phyloP scores from a whole-genome alignment of 116 monocot species.

The Iris pallida region DNA sequence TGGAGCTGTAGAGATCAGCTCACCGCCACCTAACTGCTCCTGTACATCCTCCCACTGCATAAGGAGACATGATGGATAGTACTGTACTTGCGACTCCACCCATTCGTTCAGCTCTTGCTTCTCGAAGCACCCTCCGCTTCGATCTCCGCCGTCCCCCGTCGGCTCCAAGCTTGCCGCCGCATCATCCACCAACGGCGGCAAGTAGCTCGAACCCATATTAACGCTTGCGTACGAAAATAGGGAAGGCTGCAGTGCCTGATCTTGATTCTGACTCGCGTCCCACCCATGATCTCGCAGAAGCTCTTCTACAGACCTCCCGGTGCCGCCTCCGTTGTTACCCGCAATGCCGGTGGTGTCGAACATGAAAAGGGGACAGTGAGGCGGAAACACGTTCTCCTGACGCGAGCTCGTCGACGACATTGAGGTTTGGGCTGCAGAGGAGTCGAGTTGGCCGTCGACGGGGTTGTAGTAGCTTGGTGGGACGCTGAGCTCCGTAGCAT shows the following conservation, averaged over 20 bases:
- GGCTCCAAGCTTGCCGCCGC: constrained; percentile 17
- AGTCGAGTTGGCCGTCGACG: constrained; percentile 18
- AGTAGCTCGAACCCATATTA: constrained; percentile 17
- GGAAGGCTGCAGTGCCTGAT: constrained; percentile 7
- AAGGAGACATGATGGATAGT: constrained; percentile 8
- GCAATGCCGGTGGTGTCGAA: constrained; percentile 26
- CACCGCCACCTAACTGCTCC: background rate
- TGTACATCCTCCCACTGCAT: constrained; percentile 33
- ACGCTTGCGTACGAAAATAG: constrained; percentile 13
- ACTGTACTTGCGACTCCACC: constrained; percentile 32
- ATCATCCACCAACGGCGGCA: constrained; percentile 53
- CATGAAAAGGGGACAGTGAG: constrained; percentile 36
- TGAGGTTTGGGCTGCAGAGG: constrained; percentile 15
- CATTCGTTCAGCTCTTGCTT: constrained; percentile 35
- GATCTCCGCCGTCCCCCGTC: constrained; percentile 17
- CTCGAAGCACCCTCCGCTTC: constrained; percentile 20
- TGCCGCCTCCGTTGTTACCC: background rate
- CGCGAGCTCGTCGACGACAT: background rate
- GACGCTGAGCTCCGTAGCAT: background rate
- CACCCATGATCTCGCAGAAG: constrained; percentile 18
- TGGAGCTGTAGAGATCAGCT: constrained; percentile 1
- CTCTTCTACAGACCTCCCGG: background rate
- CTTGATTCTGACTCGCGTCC: constrained; percentile 13
- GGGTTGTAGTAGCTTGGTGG: constrained; percentile 8
- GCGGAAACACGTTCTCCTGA: constrained; percentile 18